phyloP scores from a whole-genome alignment of 148 eudicot genomes.

The Hydrangea macrophylla region DNA sequence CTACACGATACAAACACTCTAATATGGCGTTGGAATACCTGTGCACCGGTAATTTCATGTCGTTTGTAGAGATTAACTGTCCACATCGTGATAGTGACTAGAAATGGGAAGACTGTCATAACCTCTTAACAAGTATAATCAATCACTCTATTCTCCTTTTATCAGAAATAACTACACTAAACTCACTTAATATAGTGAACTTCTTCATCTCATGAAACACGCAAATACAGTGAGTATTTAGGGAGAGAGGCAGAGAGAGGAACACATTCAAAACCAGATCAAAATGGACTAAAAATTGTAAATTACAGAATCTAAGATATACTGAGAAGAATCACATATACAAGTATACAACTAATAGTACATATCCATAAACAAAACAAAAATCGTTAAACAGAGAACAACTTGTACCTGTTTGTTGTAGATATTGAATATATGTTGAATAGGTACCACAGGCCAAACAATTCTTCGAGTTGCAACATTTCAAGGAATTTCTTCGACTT shows the following conservation, averaged over 20 bases:
- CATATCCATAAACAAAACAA: too few species aligned
- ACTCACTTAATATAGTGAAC: too few species aligned
- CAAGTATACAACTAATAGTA: background rate
- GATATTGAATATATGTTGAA: slow-evolving; percentile 84
- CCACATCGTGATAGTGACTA: slow-evolving; percentile 84
- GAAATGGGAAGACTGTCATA: slow-evolving; percentile 68
- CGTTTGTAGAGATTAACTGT: slow-evolving; percentile 62
- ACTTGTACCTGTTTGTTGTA: slow-evolving; percentile 86
- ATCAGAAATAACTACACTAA: background rate
- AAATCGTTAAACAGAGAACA: background rate
- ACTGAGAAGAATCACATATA: background rate
- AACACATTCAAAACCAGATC: slow-evolving; percentile 7
- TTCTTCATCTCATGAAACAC: too few species aligned
- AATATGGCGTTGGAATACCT: slow-evolving; percentile 38
- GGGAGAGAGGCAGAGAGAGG: too few species aligned
- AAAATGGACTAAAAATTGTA: background rate
- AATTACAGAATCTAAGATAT: background rate
- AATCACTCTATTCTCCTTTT: background rate
- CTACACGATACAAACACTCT: background rate
- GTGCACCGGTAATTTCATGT: slow-evolving; percentile 67
- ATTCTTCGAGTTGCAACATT: slow-evolving; percentile 56
- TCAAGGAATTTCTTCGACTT: slow-evolving; percentile 25
- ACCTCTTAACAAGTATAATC: slow-evolving; percentile 46
- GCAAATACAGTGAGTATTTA: too few species aligned
- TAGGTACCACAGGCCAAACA: slow-evolving; percentile 68